A percentile compares a stretch with the other conserved stretches of the same genome.
Evolutionary conservation across 306 rosid species (phyloP).

Genomic region (Acacia acuminata): DNA sequence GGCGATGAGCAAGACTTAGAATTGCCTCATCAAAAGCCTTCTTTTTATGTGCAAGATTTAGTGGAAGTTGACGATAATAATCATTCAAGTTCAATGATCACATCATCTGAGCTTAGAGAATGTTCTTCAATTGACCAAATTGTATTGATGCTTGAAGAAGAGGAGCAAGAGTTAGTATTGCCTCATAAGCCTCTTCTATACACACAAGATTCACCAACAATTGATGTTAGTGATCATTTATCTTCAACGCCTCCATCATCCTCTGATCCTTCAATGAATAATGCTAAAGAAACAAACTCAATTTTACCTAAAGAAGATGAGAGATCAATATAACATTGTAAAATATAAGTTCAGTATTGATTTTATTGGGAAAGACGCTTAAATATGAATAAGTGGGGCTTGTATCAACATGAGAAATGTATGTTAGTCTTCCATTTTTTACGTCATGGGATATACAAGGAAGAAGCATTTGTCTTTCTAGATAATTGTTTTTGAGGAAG

Average conservation of each 20-base stretch:
- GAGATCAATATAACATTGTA: neutral
- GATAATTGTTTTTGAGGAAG: neutral
- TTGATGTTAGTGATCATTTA: neutral
- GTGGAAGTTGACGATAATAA: neutral
- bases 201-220: neutral
- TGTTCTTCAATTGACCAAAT: conserved; percentile 26
- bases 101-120: neutral
- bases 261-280: neutral
- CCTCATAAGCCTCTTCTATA: neutral
- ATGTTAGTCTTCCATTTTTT: neutral
- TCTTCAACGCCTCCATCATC: neutral
- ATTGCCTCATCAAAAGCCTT: neutral
- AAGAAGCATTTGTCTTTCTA: neutral
- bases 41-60: no score
- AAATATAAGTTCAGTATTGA: neutral
- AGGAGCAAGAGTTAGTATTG: neutral
- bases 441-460: neutral
- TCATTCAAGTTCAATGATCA: neutral
- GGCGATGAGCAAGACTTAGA: no score
- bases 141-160: neutral
- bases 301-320: neutral
- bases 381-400: neutral
- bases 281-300: neutral
- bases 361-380: neutral
- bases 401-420: neutral